These are phyloP conservation scores for Chlorella sp. DNA, from an alignment of 139 green algal genomes.

Conservation along the genomic window DNA sequence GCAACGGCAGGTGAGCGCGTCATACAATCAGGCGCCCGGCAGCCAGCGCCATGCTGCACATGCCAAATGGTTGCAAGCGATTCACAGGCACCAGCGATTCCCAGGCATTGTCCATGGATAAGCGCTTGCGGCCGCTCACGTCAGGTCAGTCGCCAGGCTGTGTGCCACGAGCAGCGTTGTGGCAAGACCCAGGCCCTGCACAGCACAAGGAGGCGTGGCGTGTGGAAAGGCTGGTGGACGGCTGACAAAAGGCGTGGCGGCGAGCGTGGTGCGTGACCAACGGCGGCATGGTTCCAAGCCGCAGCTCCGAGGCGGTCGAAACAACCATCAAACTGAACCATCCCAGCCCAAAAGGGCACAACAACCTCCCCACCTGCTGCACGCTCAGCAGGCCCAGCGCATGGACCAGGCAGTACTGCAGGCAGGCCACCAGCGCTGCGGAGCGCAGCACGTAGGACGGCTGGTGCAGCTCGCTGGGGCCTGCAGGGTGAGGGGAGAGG, in stretches of 20 bases:
- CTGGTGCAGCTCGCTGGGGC: constrained; percentile 36
- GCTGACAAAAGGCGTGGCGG: no score
- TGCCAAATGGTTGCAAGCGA: neutral
- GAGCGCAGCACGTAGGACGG: constrained; percentile 45
- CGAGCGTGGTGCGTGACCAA: no score
- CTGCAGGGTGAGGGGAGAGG: constrained; percentile 17
- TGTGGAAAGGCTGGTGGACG: no score
- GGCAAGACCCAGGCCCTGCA: constrained; percentile 44
- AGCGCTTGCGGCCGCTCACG: neutral
- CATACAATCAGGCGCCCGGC: neutral
- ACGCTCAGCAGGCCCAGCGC: constrained; percentile 35
- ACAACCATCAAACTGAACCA: no score
- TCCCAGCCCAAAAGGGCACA: no score
- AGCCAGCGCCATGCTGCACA: neutral
- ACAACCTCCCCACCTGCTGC: neutral
- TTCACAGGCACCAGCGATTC: neutral
- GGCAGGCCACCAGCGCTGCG: constrained; percentile 24
- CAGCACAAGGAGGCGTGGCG: no score
- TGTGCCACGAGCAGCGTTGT: constrained; percentile 47
- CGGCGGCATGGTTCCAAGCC: no score
- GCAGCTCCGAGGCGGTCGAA: no score
- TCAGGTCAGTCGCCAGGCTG: constrained; percentile 41
- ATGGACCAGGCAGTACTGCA: constrained; percentile 49
- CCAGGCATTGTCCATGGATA: neutral
- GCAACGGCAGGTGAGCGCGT: neutral